Evolutionary conservation across 1,139 yeast genomes (phyloP), one percentile per base, ranked within the genome.

Genomic region (Kodamaea alishanica): DNA sequence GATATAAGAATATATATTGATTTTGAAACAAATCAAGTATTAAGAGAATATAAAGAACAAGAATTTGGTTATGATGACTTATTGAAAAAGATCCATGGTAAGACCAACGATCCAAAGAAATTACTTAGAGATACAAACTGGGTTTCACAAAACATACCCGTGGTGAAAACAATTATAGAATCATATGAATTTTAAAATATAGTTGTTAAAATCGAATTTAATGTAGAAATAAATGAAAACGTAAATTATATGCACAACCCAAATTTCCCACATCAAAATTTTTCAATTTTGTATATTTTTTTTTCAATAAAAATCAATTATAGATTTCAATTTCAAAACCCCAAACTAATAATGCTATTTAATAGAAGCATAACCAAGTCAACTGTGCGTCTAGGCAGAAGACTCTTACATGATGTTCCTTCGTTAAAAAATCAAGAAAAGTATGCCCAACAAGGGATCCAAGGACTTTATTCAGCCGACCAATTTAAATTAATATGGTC

Each of bases 1-100:
- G 98, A 92, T 55, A 84, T 95, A 0, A 70, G 99, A 41, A 64
- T 90, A 0, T 90, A 75, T 56, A 72, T 92, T 22, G 97, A 92
- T 54, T 84, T 92, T 51, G 79, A 73, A 29, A 74, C 80, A 2
- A 73, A 78, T 49, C 50, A 66, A 45, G 75, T 92, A 1, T 67
- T 90, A 24, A 67, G 96, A 46, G 97, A 92, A 61, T 82, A 81
- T 60, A 83, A 82, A 56, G 77, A 73, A 47, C 87, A 81, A 55
- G 95, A 90, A 58, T 79, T 73, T 30, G 67, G 72, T 3, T 89
- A 87, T 61, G 72, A 69, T 10, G 73, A 70, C 24, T 72, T 89
- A n/a, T 58, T 72, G 44, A 60, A 60, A 29, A 63, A 59, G 40
- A 53, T 58, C 30, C 70, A 75, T 2, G 58, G 67, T 6, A 56